Conservation (phyloP, 139 green algal species). For the Haematococcus sp. region DNA sequence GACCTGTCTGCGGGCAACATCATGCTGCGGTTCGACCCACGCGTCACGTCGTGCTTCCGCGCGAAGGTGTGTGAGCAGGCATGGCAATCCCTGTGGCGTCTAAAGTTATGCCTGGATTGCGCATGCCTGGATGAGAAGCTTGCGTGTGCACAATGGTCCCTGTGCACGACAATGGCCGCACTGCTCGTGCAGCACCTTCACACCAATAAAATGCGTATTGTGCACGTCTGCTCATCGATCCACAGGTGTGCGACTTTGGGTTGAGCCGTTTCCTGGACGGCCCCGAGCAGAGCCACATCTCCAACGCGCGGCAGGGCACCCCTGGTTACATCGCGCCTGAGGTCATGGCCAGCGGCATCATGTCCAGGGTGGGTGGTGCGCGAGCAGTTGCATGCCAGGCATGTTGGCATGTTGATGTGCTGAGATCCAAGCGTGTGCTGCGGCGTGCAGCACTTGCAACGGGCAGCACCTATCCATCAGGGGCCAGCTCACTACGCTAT, state of each 20-base stretch:
- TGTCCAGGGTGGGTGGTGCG: neutral
- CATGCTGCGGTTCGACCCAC: constrained; percentile 15
- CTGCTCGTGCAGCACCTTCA: too few species aligned
- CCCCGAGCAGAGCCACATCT: constrained; percentile 21
- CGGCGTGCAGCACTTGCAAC: too few species aligned
- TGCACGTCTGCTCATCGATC: too few species aligned
- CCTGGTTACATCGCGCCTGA: constrained; percentile 32
- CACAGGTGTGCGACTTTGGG: constrained; percentile 27
- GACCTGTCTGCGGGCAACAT: constrained; percentile 22
- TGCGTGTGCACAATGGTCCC: too few species aligned
- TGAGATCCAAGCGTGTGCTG: too few species aligned
- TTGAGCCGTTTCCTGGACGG: constrained; percentile 19
- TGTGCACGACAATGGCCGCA: too few species aligned
- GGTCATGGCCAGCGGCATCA: constrained; percentile 1
- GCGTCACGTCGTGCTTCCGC: neutral
- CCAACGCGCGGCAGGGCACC: constrained; percentile 32
- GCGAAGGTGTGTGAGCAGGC: constrained; percentile 17
- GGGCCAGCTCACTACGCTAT: too few species aligned
- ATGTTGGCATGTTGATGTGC: too few species aligned
- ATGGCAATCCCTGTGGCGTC: too few species aligned
- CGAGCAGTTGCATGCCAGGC: too few species aligned
- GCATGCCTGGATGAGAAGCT: neutral
- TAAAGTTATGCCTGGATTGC: neutral
- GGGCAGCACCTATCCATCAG: too few species aligned
- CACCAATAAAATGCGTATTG: too few species aligned